Evolutionary conservation across 1,284 basidiomycete genomes (phyloP), one percentile per base, ranked within the genome.

Genomic region (Ustilago crameri): DNA sequence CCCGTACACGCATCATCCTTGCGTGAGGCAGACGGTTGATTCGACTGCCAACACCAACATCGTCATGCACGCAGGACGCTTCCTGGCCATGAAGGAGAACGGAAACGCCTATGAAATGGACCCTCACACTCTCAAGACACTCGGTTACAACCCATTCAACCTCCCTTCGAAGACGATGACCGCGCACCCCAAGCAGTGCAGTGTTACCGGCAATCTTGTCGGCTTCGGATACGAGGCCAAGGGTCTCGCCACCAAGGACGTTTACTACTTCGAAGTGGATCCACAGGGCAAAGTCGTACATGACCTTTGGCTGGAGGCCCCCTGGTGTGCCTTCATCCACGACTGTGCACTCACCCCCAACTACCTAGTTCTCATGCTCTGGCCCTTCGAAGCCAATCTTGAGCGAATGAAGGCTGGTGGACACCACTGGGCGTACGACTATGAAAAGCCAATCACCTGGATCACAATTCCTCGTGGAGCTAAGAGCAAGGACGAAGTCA

Each of bases 61-160:
- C 30, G 61, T 65, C 46, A 61, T 63, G 57, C 61, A 63, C 51
- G 60, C 60, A 20, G 67, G 67, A 10, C 37, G 47, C 5, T 67
- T 70, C 48, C 56, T 70, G 14, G 67, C 67, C 26, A 65, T 70
- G 51, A 70, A 70, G 48, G 67, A 70, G 52, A 61, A 64, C 26
- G 61, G 61, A 20, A 51, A 56, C 12, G 63, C 67, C 9, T 70
- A 63, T 44, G 67, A 65, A 23, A 48, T 70, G 18, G 62, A 70
- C 37, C 67, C 67, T 10, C 58, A 62, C 47, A 70, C 67, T 7
- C 61, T 70, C 55, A 52, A 70, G 61, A 70, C 67, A 35, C 51
- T 54, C 42, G 67, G 67, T 34, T 65, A 66, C 50, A 61, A 59
- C 46, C 58, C 59, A n/a, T 70, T 70, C 61, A 59, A 70, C 40